phyloP scores from a whole-genome alignment of 345 rosid species.

The Brassica cretica region DNA sequence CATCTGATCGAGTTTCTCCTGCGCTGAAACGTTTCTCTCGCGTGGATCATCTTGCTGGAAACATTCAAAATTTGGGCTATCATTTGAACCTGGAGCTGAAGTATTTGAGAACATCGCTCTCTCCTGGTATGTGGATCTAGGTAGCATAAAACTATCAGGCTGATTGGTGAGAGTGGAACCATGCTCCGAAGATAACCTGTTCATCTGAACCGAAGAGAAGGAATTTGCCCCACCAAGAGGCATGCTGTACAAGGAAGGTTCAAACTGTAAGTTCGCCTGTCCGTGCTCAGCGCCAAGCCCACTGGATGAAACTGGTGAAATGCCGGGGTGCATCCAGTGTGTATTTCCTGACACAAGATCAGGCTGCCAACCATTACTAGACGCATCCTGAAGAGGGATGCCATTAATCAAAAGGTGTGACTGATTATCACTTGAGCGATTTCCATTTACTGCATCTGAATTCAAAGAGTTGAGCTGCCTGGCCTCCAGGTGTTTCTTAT shows the following conservation, averaged over 20 bases:
- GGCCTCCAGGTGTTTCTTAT: slow-evolving; percentile 55
- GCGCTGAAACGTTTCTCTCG: slow-evolving; percentile 43
- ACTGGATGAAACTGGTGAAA: slow-evolving; percentile 52
- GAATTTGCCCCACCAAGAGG: slow-evolving; percentile 53
- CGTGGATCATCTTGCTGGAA: slow-evolving; percentile 47
- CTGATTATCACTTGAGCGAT: slow-evolving; percentile 49
- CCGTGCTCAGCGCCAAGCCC: slow-evolving; percentile 65
- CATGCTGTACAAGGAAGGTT: slow-evolving; percentile 70
- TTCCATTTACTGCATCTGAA: slow-evolving; percentile 50
- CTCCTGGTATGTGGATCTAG: slow-evolving; percentile 55
- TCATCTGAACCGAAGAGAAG: slow-evolving; percentile 53
- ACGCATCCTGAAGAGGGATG: slow-evolving; percentile 58
- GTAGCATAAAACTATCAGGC: slow-evolving; percentile 49
- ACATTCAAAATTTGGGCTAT: slow-evolving; percentile 47
- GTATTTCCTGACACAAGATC: slow-evolving; percentile 54
- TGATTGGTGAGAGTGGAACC: slow-evolving; percentile 53
- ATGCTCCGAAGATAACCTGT: slow-evolving; percentile 48
- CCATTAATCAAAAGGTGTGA: slow-evolving; percentile 54
- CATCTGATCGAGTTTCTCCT: slow-evolving; percentile 44
- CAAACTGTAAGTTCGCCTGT: slow-evolving; percentile 54
- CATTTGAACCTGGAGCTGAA: slow-evolving; percentile 46
- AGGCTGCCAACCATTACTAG: slow-evolving; percentile 56
- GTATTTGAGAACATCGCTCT: slow-evolving; percentile 40
- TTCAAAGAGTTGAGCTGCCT: slow-evolving; percentile 53
- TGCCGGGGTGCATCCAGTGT: slow-evolving; percentile 55